Evolutionary conservation across 1,139 yeast species (phyloP).

Genomic region (Blastobotrys niveus): DNA sequence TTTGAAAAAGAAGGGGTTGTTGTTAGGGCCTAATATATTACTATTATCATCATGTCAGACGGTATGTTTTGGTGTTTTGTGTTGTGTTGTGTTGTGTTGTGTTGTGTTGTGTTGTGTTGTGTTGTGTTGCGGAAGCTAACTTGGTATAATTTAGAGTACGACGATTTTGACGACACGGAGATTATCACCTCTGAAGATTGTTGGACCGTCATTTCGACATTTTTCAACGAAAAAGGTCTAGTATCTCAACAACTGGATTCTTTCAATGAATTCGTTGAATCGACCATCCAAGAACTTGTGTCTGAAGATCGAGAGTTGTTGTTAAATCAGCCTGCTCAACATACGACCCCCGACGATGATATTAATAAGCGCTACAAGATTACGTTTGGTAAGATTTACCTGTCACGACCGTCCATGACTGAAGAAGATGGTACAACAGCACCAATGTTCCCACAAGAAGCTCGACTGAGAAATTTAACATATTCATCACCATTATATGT

Average conservation of each 20-base stretch:
- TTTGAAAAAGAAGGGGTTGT: too few relatives aligned
- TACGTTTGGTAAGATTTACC: constrained; percentile 91
- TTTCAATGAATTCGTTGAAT: constrained; percentile 94
- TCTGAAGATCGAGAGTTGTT: constrained; percentile 94
- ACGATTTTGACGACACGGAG: constrained; percentile 33
- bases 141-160: too few relatives aligned
- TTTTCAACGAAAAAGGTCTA: constrained; percentile 92
- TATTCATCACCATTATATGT: constrained; percentile 95
- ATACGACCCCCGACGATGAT: constrained; percentile 83
- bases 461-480: constrained; percentile 89
- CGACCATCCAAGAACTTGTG: constrained; percentile 93
- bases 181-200: constrained; percentile 98
- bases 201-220: constrained; percentile 96
- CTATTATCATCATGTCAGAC: constrained; percentile 12
- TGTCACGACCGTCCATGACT: constrained; percentile 96
- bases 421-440: constrained; percentile 99
- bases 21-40: too few relatives aligned
- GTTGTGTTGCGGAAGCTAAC: too few relatives aligned
- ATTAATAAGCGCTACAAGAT: constrained; percentile 90
- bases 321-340: constrained; percentile 97
- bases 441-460: constrained; percentile 97
- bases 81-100: too few relatives aligned
- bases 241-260: constrained; percentile 98
- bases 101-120: background rate
- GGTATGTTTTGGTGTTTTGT: too few relatives aligned